Evolutionary conservation across 495 filamentous ascomycete species (phyloP).

Genomic region (Penicillium chermesinum): DNA sequence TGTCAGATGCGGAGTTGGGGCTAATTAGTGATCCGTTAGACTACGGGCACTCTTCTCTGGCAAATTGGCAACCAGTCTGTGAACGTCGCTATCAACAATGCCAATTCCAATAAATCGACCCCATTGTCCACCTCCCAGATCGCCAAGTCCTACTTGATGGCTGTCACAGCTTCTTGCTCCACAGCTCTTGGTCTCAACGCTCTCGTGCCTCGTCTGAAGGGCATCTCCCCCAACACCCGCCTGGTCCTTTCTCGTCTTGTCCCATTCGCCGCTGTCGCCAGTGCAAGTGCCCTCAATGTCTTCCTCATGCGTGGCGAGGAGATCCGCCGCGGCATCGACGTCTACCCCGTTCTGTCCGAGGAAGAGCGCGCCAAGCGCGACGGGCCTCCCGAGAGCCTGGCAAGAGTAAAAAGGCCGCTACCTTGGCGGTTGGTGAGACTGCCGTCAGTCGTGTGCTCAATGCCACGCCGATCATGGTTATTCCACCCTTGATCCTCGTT

Average conservation of each 20-base stretch:
- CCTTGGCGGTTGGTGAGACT: slow-evolving; percentile 84
- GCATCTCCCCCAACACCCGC: slow-evolving; percentile 64
- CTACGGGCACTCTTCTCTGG: slow-evolving; percentile 85
- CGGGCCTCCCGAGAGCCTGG: slow-evolving; percentile 58
- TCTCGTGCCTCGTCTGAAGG: slow-evolving; percentile 77
- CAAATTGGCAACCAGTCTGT: slow-evolving; percentile 96
- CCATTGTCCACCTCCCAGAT: slow-evolving; percentile 75
- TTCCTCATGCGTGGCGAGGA: slow-evolving; percentile 97
- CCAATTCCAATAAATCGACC: slow-evolving; percentile 95
- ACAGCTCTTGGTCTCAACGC: slow-evolving; percentile 91
- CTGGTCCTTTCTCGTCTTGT: slow-evolving; percentile 76
- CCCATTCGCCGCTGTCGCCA: slow-evolving; percentile 91
- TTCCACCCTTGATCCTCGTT: slow-evolving; percentile 83
- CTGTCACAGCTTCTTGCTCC: slow-evolving; percentile 85
- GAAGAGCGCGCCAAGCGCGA: slow-evolving; percentile 43
- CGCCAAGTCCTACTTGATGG: slow-evolving; percentile 82
- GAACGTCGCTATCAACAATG: slow-evolving; percentile 94
- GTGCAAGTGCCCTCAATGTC: slow-evolving; percentile 86
- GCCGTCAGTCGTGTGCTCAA: slow-evolving; percentile 85
- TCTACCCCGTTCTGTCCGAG: slow-evolving; percentile 66
- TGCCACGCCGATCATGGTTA: slow-evolving; percentile 92
- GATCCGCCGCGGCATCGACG: slow-evolving; percentile 87
- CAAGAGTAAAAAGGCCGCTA: slow-evolving; percentile 81
- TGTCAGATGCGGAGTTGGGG: neutral
- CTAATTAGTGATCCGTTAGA: slow-evolving; percentile 40